Conservation (phyloP, 257 asterid species). For the Echites panduratus region DNA sequence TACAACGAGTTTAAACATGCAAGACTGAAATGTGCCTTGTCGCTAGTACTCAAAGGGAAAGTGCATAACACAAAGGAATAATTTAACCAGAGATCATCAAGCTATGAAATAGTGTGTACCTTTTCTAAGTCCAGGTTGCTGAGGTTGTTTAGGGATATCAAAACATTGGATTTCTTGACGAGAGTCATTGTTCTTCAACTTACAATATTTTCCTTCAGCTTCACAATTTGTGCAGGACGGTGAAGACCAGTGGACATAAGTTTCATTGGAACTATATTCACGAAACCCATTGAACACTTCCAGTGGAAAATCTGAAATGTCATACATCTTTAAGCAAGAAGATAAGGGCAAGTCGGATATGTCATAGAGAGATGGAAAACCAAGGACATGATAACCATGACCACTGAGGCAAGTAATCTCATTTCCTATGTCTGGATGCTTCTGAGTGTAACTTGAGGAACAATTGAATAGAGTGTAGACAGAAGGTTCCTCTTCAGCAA, state of each 20-base stretch:
- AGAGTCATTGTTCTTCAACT: constrained; percentile 30
- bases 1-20: background rate
- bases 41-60: background rate
- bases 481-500: constrained; percentile 2
- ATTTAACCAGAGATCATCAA: background rate
- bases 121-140: background rate
- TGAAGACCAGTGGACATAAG: constrained; percentile 38
- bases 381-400: constrained; percentile 30
- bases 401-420: constrained; percentile 39
- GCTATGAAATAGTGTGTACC: background rate
- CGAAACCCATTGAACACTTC: constrained; percentile 17
- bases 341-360: constrained; percentile 27
- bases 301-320: constrained; percentile 34
- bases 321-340: constrained; percentile 51
- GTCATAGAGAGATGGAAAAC: constrained; percentile 24
- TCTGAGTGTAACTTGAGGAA: constrained; percentile 15
- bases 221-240: constrained; percentile 57
- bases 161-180: background rate
- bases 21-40: background rate
- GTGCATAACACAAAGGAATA: background rate
- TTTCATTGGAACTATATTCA: constrained; percentile 12
- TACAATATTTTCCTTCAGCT: constrained; percentile 36
- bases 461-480: constrained; percentile 57
- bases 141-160: constrained; percentile 2
- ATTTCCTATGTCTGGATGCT: constrained; percentile 2